Base-by-base conservation (phyloP, 495 filamentous ascomycete genomes). In the Clohesyomyces aquaticus region DNA sequence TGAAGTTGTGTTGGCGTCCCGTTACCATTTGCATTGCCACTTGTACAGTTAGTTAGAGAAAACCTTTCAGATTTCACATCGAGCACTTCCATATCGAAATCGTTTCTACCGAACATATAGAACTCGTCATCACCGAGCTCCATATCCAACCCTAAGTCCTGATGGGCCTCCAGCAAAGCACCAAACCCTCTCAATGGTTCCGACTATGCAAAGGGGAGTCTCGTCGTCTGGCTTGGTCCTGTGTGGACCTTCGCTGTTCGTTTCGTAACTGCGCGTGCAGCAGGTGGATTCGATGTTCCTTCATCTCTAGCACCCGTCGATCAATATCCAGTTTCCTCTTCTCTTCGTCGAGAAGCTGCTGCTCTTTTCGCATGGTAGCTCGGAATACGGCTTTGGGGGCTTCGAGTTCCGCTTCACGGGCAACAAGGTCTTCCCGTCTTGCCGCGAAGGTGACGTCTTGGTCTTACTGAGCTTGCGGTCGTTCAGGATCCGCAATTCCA, bases 341-440 rank as follows among this genome's bases (percentile, higher is more conserved):
- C 12, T 29, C 55, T 18, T 11, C 55, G 11, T 18, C 42, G 3
- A 29, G 25, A 18, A 18, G 8, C 12, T 23, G 12, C 51, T 41
- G 28, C 22, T 55, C 28, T 41, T 55, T 6, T 41, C 4, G 12
- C 2, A 55, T 12, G 3, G 23, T 42, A n/a, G 51, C 18, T 22
- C 14, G 32, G 32, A 38, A 38, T 14, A 22, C 19, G 25, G 12
- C 19, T 12, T 59, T 43, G 14, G 38, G 42, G 41, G 42, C 42
- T 22, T 9, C n/a, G 42, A 59, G 42, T 29, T 35, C 22, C 4
- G 23, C 22, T 59, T 59, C 55, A 14, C 43, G 47, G 23, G 9
- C 25, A 9, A 45, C 14, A 19, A 49, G 58, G 1, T 14, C 28
- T 41, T 42, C 10, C 43, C 23, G 52, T 35, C 58, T 46, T n/a